Conservation (phyloP, 805 yeast genomes). For the Saturnispora dispora region DNA sequence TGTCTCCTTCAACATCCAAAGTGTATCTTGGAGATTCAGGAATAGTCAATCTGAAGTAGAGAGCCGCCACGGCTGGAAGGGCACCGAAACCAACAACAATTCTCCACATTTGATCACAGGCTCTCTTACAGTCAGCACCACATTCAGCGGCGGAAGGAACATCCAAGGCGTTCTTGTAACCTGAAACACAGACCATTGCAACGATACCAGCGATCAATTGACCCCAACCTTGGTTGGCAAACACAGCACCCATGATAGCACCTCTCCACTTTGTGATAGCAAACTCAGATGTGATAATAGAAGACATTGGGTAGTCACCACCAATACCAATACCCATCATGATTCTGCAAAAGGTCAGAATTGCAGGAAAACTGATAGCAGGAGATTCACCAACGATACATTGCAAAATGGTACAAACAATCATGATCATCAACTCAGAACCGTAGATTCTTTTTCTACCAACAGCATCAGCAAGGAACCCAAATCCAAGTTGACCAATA, state of each 20-base stretch:
- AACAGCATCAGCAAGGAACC: slow-evolving; percentile 67
- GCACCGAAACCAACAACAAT: slow-evolving; percentile 81
- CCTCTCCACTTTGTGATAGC: slow-evolving; percentile 96
- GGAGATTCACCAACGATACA: slow-evolving; percentile 64
- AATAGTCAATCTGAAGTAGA: slow-evolving; percentile 86
- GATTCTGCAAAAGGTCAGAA: slow-evolving; percentile 70
- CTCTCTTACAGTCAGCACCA: slow-evolving; percentile 57
- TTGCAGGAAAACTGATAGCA: slow-evolving; percentile 65
- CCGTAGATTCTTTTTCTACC: slow-evolving; percentile 90
- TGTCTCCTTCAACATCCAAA: slow-evolving; percentile 57
- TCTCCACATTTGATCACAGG: slow-evolving; percentile 95
- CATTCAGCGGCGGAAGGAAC: slow-evolving; percentile 54
- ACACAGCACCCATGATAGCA: slow-evolving; percentile 94
- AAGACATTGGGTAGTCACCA: slow-evolving; percentile 91
- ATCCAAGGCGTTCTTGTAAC: slow-evolving; percentile 55
- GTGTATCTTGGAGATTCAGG: slow-evolving; percentile 93
- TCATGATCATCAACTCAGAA: slow-evolving; percentile 76
- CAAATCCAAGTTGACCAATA: slow-evolving; percentile 81
- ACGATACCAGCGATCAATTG: slow-evolving; percentile 83
- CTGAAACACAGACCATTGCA: slow-evolving; percentile 67
- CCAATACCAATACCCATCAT: slow-evolving; percentile 95
- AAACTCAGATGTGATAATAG: slow-evolving; percentile 88
- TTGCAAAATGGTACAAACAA: slow-evolving; percentile 69
- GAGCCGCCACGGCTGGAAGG: slow-evolving; percentile 77
- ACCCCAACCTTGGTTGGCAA: slow-evolving; percentile 96